A percentile compares a stretch with the other conserved stretches of the same genome.
Conservation (phyloP, 768 basidiomycete genomes). For the Boletellus emodensis region DNA sequence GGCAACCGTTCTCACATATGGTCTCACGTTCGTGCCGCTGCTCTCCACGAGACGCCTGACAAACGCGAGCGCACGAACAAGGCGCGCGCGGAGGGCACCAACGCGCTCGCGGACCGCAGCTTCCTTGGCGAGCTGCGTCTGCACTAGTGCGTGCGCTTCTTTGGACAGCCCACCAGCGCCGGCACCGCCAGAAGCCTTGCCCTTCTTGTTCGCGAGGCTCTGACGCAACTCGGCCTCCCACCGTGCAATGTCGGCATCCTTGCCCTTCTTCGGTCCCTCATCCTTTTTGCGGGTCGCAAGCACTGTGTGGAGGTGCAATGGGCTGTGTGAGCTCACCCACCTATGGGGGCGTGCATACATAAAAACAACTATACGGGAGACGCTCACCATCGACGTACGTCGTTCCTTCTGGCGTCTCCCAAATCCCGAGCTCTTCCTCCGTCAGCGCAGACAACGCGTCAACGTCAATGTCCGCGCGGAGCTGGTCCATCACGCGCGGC, state of each 20-base stretch:
- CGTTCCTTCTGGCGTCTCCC: conserved; percentile 80
- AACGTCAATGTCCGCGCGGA: conserved; percentile 63
- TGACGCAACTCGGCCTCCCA: conserved; percentile 96
- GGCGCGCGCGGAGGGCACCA: conserved; percentile 42
- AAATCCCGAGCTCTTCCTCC: conserved; percentile 74
- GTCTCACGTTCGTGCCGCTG: conserved; percentile 44
- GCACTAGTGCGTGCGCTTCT: conserved; percentile 78
- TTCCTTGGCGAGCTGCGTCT: conserved; percentile 82
- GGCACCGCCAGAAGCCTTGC: conserved; percentile 32
- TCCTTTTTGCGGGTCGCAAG: conserved; percentile 55
- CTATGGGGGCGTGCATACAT: background rate
- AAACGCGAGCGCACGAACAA: conserved; percentile 69
- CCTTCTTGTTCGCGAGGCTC: conserved; percentile 76
- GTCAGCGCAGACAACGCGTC: conserved; percentile 57
- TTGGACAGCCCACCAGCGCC: conserved; percentile 59
- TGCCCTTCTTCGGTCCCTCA: conserved; percentile 63
- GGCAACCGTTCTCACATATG: conserved; percentile 55
- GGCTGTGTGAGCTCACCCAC: background rate
- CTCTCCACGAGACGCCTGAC: conserved; percentile 53
- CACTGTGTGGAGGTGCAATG: conserved; percentile 37
- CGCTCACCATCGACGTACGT: conserved; percentile 71
- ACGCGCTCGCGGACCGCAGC: conserved; percentile 61
- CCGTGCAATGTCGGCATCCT: conserved; percentile 83
- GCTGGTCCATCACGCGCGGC: conserved; percentile 64
- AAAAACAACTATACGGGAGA: background rate